Evolutionary conservation across 2,329 filamentous ascomycete species (phyloP).

Genomic region (Pseudopyrenochaeta lycopersici): DNA sequence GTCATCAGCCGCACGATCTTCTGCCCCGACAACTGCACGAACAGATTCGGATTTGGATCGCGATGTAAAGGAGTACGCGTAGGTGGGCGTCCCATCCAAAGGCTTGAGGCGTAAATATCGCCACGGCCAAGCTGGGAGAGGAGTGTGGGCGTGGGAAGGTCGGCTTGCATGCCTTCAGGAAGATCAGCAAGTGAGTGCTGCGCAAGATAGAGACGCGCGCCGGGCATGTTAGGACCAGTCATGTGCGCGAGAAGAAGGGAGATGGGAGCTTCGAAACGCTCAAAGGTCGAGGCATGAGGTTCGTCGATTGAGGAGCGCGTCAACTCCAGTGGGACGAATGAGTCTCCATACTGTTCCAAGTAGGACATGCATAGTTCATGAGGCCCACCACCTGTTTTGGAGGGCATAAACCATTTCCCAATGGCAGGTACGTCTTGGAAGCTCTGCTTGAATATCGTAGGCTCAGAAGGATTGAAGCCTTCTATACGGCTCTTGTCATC

Average conservation of each 20-base stretch:
- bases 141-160: constrained; percentile 73
- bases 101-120: constrained; percentile 84
- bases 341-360: constrained; percentile 53
- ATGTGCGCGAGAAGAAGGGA: constrained; percentile 69
- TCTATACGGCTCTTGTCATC: constrained; percentile 12
- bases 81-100: constrained; percentile 88
- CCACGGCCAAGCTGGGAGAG: constrained; percentile 73
- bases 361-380: constrained; percentile 33
- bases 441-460: constrained; percentile 30
- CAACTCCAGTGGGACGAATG: constrained; percentile 68
- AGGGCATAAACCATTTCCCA: constrained; percentile 40
- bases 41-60: constrained; percentile 94
- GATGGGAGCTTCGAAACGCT: constrained; percentile 68
- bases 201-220: constrained; percentile 77
- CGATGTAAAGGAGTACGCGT: constrained; percentile 91
- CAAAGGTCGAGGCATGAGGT: constrained; percentile 57
- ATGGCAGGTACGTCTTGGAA: constrained; percentile 39
- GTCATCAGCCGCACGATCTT: constrained; percentile 79
- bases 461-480: constrained; percentile 26
- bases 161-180: constrained; percentile 67
- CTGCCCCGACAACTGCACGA: constrained; percentile 78
- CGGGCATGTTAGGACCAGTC: constrained; percentile 43
- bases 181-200: constrained; percentile 78
- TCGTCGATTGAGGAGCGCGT: constrained; percentile 43
- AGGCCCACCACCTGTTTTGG: background rate